A percentile compares a stretch with the other conserved stretches of the same genome.
Conservation (phyloP, 176 grass and related monocot genomes). For the Pharus latifolius region DNA sequence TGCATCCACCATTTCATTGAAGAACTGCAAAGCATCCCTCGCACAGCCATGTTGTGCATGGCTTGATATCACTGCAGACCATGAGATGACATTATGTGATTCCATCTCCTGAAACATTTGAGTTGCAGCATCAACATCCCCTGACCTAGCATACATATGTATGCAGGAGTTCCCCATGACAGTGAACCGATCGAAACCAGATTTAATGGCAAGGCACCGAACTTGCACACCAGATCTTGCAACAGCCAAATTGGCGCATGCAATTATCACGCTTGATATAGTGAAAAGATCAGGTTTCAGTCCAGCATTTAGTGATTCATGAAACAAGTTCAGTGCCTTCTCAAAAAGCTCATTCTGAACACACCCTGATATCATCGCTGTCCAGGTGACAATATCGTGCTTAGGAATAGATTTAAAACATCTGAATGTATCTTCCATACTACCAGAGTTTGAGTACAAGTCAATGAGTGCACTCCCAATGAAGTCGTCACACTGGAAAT, state of each 20-base stretch:
- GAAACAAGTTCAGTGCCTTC: constrained; percentile 47
- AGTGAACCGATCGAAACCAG: constrained; percentile 43
- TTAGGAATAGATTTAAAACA: constrained; percentile 44
- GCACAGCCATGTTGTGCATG: constrained; percentile 68
- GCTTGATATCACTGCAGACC: constrained; percentile 70
- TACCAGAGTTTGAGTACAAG: constrained; percentile 46
- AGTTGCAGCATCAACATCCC: constrained; percentile 48
- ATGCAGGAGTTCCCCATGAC: constrained; percentile 60
- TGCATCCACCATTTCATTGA: constrained; percentile 39
- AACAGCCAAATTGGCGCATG: constrained; percentile 56
- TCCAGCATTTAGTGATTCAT: constrained; percentile 28
- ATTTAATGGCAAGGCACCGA: constrained; percentile 47
- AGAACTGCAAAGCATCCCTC: constrained; percentile 35
- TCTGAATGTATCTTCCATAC: constrained; percentile 40
- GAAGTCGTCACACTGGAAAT: constrained; percentile 40
- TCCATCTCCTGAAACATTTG: constrained; percentile 63
- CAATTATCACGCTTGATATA: constrained; percentile 54
- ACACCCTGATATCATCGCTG: constrained; percentile 55
- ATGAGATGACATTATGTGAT: constrained; percentile 47
- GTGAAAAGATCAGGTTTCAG: constrained; percentile 59
- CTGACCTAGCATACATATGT: constrained; percentile 75
- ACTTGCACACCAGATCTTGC: constrained; percentile 52
- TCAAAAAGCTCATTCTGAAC: constrained; percentile 50
- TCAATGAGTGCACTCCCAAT: constrained; percentile 59
- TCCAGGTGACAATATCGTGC: constrained; percentile 71